Evolutionary conservation across 371 early-diverging fungal species (phyloP), one percentile per base, ranked within the genome.

Genomic region (Mucor piriformis): DNA sequence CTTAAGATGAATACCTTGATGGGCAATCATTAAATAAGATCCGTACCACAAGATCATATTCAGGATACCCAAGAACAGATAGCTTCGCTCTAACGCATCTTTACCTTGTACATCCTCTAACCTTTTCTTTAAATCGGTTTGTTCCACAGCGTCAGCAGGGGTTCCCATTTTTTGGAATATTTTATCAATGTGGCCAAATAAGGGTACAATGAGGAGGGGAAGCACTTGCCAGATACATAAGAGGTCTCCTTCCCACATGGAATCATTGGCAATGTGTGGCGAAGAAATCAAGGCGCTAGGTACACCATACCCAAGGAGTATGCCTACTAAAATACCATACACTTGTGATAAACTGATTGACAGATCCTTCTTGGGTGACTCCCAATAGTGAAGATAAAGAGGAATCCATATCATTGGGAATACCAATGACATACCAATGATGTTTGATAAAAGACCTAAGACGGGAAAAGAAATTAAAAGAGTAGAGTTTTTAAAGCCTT

Each of bases 371-470:
- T 24, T 23, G 3, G 5, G 3, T 1, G n/a, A 18, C 13, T 40
- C 13, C 29, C 15, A 32, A 25, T 56, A 57, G 15, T 35, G 57
- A 7, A 67, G 2, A 38, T 20, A 23, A 6, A 63, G 13, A n/a
- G 70, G 70, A 11, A 70, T 13, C 63, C 63, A 70, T 3, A 66
- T 15, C 1, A 60, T 24, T 16, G 46, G 12, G 15, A 63, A 60
- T 0, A 66, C 54, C 6, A 42, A 34, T 16, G 49, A 59, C 3
- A 63, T 44, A 20, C 63, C 61, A 33, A 63, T 6, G 6, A 60
- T 25, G 24, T 66, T 62, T 3, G 63, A 23, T 6, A 70, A 37
- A 2, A 66, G 20, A 18, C 52, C 60, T 4, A 59, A 60, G 3
- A 70, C 1, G 3, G 67, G 63, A 29, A 49, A 66, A 10, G 47